Conservation (phyloP, 306 rosid species). For the Delonix regia region DNA sequence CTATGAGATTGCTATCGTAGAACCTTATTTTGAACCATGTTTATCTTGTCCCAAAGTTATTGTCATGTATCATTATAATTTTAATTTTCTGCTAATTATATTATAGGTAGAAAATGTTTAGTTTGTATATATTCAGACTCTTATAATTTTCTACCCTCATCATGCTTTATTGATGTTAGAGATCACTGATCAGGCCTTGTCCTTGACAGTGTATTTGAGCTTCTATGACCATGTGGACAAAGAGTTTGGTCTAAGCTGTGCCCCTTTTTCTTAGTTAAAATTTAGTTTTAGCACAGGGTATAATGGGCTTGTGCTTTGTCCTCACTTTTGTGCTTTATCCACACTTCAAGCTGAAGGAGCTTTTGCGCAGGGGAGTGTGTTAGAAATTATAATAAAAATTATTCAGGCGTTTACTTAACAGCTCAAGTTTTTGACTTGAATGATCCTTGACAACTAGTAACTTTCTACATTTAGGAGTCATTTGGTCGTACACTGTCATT, state of each 20-base stretch:
- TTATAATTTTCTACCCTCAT: neutral
- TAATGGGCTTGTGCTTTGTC: neutral
- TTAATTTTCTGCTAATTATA: neutral
- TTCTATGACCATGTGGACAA: neutral
- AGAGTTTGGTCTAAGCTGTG: neutral
- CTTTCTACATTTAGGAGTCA: neutral
- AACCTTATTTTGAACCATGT: slow-evolving; percentile 16
- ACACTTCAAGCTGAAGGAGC: neutral
- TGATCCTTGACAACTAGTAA: neutral
- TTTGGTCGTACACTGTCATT: neutral
- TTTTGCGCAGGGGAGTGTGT: neutral
- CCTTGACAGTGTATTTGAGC: neutral
- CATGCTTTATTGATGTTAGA: neutral
- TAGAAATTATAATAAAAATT: neutral
- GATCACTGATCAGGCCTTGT: neutral
- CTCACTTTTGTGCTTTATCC: neutral
- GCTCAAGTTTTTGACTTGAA: neutral
- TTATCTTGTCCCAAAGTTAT: neutral
- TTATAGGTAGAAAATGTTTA: neutral
- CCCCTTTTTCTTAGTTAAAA: neutral
- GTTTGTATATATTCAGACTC: neutral
- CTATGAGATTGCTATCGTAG: slow-evolving; percentile 5
- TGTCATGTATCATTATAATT: slow-evolving; percentile 8
- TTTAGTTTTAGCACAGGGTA: neutral
- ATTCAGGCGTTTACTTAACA: neutral